Percentiles rank a stretch among this genome's conserved stretches.
Evolutionary conservation across 176 grass and related monocot species (phyloP).

Genomic region (Carex littledalei): DNA sequence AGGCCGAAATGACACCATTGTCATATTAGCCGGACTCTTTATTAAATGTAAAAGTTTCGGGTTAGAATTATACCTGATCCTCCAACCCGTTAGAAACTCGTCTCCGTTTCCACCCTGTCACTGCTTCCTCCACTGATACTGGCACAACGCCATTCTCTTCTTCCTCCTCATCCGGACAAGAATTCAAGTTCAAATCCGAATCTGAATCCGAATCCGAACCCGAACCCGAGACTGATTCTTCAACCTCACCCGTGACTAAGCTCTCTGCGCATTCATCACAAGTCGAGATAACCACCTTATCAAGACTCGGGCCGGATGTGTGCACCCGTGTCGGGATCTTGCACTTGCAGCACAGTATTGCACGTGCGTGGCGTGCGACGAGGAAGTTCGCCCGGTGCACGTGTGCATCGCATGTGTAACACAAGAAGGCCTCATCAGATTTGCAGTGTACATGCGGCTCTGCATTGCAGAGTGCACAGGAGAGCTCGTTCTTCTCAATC

Average conservation of each 20-base stretch:
- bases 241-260: background rate
- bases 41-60: background rate
- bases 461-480: background rate
- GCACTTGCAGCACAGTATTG: background rate
- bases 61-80: conserved; percentile 2
- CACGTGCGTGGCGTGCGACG: background rate
- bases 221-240: background rate
- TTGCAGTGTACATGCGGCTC: background rate
- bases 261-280: background rate
- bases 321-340: background rate
- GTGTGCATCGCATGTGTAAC: background rate
- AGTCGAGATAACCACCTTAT: background rate
- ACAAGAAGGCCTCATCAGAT: background rate
- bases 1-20: no score
- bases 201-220: background rate
- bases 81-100: background rate
- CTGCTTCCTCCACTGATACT: background rate
- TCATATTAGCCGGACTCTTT: no score
- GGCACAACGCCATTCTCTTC: background rate
- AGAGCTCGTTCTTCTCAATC: background rate
- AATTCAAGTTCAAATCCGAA: background rate
- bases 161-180: background rate
- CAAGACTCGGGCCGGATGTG: background rate
- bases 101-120: background rate
- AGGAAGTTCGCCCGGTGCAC: background rate